phyloP scores from a whole-genome alignment of 1,139 yeast genomes.

The Taphrina pruni region DNA sequence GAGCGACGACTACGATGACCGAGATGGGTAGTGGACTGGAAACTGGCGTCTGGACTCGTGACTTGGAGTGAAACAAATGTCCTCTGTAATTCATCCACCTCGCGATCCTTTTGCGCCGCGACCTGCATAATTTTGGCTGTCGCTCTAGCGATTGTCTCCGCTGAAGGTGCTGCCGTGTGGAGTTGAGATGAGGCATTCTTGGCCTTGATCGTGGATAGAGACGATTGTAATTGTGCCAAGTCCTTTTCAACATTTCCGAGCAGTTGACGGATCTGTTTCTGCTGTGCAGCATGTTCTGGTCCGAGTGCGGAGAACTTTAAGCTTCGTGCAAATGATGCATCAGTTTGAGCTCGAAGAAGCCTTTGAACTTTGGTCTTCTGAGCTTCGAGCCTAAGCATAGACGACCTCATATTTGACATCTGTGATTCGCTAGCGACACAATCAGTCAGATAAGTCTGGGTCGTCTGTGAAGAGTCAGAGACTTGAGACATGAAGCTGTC shows the following conservation, averaged over 20 bases:
- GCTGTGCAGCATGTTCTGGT: conserved; percentile 42
- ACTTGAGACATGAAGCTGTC: conserved; percentile 1
- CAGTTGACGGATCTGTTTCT: conserved; percentile 30
- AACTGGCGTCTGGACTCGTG: conserved; percentile 9
- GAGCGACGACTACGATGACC: conserved; percentile 1
- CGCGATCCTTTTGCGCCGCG: not conserved
- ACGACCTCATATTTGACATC: conserved; percentile 9
- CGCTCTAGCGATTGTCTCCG: conserved; percentile 37
- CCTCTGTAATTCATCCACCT: conserved; percentile 17
- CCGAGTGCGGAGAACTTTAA: conserved; percentile 36
- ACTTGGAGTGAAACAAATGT: conserved; percentile 5
- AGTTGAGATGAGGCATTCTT: conserved; percentile 13
- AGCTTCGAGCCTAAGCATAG: conserved; percentile 40
- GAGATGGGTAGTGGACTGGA: not conserved
- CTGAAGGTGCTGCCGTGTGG: conserved; percentile 19
- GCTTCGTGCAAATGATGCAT: conserved; percentile 20
- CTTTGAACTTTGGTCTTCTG: conserved; percentile 38
- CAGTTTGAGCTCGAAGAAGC: conserved; percentile 41
- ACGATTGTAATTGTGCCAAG: conserved; percentile 30
- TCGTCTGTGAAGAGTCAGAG: not conserved
- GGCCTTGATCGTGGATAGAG: conserved; percentile 38
- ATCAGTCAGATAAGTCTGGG: not conserved
- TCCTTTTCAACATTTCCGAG: conserved; percentile 31
- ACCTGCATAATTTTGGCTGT: conserved; percentile 30
- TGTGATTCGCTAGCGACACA: not conserved